Evolutionary conservation across 2,329 filamentous ascomycete genomes (phyloP), one percentile per base, ranked within the genome.

Genomic region (Colletotrichum magnum): DNA sequence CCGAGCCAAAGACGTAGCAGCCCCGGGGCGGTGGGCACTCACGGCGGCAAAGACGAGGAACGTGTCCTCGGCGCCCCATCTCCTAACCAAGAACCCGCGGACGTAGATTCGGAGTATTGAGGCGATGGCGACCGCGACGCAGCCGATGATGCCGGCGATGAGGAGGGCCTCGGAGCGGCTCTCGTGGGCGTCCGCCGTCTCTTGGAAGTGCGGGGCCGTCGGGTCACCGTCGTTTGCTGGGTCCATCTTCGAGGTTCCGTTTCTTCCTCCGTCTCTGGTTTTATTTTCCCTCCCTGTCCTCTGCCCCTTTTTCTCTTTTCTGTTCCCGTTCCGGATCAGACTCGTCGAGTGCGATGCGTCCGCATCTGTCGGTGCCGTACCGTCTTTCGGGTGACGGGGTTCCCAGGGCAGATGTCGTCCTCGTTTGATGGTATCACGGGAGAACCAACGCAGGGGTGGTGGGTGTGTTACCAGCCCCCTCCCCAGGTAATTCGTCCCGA

Each of bases 21-120:
- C 10, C 36, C 2, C 6, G 21, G 24, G 21, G 7, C 59, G 53
- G 36, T 32, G 69, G 18, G 43, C 18, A 18, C 56, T 39, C 6
- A 60, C 32, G 26, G 52, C 56, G 2, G 67, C 52, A 32, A 45
- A 56, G 6, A 32, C 28, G 12, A 69, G 50, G 9, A 69, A 12
- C 6, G 63, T 67, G 52, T 77, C 77, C 15, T 78, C 76, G 4
- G 67, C 56, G 1, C 77, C 75, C 54, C 77, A 71, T 54, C 74
- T 73, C 24, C 72, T 71, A 2, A 77, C 65, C 16, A 77, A 36
- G 15, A 75, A 61, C 13, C 71, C 70, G 28, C 77, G 58, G n/a
- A 73, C 75, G 54, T 74, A 77, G 24, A 75, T 47, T 6, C 70
- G 54, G 5, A 72, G 41, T 6, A 32, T 50, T 4, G 56, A 24